Conservation (phyloP, 2,329 filamentous ascomycete species). For the Botrytis galanthina region DNA sequence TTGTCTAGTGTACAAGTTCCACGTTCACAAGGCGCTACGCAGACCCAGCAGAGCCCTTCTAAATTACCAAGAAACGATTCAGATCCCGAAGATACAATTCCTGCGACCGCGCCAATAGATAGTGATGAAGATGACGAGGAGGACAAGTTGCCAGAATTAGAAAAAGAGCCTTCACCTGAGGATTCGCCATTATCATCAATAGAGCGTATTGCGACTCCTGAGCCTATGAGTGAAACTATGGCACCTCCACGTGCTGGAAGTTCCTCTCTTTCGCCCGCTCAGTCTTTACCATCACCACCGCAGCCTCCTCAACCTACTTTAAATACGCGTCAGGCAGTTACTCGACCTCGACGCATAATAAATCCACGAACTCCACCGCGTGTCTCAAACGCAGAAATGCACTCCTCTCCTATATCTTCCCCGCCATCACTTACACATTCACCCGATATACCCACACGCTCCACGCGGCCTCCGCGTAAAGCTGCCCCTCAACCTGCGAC, state of each 20-base stretch:
- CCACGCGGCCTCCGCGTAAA: constrained; percentile 20
- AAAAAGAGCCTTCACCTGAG: constrained; percentile 18
- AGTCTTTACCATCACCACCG: constrained; percentile 24
- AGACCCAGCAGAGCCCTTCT: constrained; percentile 29
- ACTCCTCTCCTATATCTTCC: constrained; percentile 48
- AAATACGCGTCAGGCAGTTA: constrained; percentile 18
- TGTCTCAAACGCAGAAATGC: constrained; percentile 20
- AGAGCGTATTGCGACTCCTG: constrained; percentile 32
- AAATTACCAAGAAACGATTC: constrained; percentile 19
- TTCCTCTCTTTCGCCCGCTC: constrained; percentile 29
- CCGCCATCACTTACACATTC: constrained; percentile 67
- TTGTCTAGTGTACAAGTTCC: constrained; percentile 36
- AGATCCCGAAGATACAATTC: constrained; percentile 30
- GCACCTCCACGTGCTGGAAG: constrained; percentile 39
- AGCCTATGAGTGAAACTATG: constrained; percentile 38
- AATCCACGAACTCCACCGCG: constrained; percentile 33
- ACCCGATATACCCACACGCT: constrained; percentile 46
- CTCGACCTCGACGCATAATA: constrained; percentile 30
- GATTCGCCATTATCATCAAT: constrained; percentile 28
- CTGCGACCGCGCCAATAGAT: constrained; percentile 28
- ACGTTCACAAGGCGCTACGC: constrained; percentile 23
- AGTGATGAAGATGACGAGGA: constrained; percentile 24
- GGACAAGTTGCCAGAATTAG: constrained; percentile 18
- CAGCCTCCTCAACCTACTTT: constrained; percentile 27
- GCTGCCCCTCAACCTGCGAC: constrained; percentile 30